These are phyloP conservation scores for Triangularia verruculosa DNA, from an alignment of 2,329 filamentous ascomycete species.

Conservation along the genomic window DNA sequence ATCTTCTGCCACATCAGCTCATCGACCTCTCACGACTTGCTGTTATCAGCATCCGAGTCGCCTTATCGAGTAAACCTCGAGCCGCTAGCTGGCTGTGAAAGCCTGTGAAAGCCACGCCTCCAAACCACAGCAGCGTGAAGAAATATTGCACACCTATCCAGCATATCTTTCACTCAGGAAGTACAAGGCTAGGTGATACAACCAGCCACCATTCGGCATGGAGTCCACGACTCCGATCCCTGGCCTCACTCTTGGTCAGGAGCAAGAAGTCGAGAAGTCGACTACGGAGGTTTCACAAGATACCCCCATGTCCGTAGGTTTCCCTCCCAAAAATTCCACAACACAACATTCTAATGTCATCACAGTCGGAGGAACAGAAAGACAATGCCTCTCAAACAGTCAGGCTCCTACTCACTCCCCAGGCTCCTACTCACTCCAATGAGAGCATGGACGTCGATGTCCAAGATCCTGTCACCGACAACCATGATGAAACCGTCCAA, in stretches of 20 bases:
- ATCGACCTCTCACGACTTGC: not conserved
- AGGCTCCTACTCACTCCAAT: not conserved
- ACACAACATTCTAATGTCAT: not conserved
- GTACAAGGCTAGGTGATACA: no score
- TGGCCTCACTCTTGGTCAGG: slow-evolving; percentile 30
- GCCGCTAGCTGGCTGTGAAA: not conserved
- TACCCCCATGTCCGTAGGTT: not conserved
- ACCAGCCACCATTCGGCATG: slow-evolving; percentile 19
- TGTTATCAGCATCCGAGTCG: not conserved
- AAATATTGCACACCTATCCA: not conserved
- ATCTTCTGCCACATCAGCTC: not conserved
- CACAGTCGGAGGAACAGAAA: not conserved
- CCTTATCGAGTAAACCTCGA: not conserved
- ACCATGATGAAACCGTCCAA: not conserved
- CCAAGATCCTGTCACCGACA: slow-evolving; percentile 3
- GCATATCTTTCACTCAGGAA: not conserved
- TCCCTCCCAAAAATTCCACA: not conserved
- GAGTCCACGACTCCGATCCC: slow-evolving; percentile 28
- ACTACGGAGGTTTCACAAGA: slow-evolving; percentile 19
- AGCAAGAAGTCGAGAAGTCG: slow-evolving; percentile 25
- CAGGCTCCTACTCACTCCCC: not conserved
- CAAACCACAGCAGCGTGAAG: not conserved
- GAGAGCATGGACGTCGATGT: slow-evolving; percentile 17
- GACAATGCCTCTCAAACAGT: not conserved
- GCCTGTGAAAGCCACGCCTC: not conserved